These are phyloP conservation scores for Prunus salicina DNA, from an alignment of 306 rosid genomes.

Conservation along the genomic window DNA sequence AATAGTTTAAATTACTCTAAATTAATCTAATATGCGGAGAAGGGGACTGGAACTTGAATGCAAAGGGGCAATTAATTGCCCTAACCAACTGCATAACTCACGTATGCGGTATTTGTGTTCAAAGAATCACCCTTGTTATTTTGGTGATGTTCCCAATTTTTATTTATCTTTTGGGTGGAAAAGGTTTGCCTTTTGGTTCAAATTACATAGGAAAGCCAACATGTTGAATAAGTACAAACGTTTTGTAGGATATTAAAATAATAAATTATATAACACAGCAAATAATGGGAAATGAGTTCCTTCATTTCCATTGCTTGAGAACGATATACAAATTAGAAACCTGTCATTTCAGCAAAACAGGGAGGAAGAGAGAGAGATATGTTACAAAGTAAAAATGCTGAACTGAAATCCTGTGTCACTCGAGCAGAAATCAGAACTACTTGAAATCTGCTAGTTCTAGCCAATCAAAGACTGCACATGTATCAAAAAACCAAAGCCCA, in stretches of 20 bases:
- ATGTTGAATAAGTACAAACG: too few species aligned
- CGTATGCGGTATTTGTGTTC: too few species aligned
- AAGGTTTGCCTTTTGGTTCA: not conserved
- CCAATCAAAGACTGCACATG: constrained; percentile 22
- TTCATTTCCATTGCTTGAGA: constrained; percentile 31
- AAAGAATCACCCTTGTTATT: too few species aligned
- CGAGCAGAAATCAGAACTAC: constrained; percentile 14
- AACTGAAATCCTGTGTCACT: constrained; percentile 29
- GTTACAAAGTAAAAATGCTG: constrained; percentile 22
- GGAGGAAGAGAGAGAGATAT: not conserved
- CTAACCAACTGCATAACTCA: too few species aligned
- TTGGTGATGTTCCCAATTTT: not conserved
- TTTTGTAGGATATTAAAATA: not conserved
- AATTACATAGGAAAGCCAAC: too few species aligned
- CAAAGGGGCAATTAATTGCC: too few species aligned
- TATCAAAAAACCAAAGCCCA: constrained; percentile 19
- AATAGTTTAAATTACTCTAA: too few species aligned
- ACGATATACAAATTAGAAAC: constrained; percentile 32
- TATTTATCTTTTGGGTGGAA: not conserved
- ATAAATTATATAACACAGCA: not conserved
- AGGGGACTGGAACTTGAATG: too few species aligned
- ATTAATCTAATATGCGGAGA: too few species aligned
- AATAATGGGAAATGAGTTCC: not conserved
- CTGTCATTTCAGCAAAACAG: constrained; percentile 27
- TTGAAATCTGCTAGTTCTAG: constrained; percentile 1